Evolutionary conservation across 108 stramenopile species (phyloP).

Genomic region (Nitzschia sp.): DNA sequence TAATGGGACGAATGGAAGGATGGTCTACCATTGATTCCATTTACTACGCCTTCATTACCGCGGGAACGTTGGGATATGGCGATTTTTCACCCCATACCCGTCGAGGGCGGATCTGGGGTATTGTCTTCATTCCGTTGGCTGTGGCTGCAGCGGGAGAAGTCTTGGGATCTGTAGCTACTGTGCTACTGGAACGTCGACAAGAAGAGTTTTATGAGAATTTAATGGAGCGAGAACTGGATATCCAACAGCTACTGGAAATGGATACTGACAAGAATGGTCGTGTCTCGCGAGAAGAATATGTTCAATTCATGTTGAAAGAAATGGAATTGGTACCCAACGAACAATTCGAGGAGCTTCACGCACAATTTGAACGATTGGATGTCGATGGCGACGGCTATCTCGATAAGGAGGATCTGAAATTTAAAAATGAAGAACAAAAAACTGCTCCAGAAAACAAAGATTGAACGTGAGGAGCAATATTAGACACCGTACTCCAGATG

Average conservation of each 20-base stretch:
- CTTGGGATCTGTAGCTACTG: conserved; percentile 32
- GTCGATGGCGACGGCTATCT: conserved; percentile 40
- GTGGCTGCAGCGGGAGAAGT: conserved; percentile 53
- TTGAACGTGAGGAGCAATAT: too few relatives aligned
- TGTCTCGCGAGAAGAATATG: conserved; percentile 52
- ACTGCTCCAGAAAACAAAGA: too few relatives aligned
- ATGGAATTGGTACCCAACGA: conserved; percentile 55
- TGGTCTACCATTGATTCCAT: conserved; percentile 39
- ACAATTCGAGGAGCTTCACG: conserved; percentile 46
- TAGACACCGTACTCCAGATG: too few relatives aligned
- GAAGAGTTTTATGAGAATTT: conserved; percentile 12
- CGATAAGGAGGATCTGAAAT: conserved; percentile 50
- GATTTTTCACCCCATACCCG: conserved; percentile 46
- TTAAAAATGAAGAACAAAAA: neutral
- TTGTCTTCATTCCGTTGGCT: conserved; percentile 50
- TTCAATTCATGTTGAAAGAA: conserved; percentile 63
- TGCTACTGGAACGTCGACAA: conserved; percentile 30
- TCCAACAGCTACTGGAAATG: conserved; percentile 40
- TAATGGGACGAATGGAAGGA: conserved; percentile 38
- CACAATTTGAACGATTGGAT: conserved; percentile 59
- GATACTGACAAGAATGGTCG: conserved; percentile 48
- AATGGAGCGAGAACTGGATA: conserved; percentile 34
- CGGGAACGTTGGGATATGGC: conserved; percentile 58
- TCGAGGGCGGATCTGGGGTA: conserved; percentile 26
- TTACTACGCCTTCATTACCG: conserved; percentile 47